These are phyloP conservation scores for Allium cepa DNA, from an alignment of 106 monocot genomes.

Conservation along the genomic window DNA sequence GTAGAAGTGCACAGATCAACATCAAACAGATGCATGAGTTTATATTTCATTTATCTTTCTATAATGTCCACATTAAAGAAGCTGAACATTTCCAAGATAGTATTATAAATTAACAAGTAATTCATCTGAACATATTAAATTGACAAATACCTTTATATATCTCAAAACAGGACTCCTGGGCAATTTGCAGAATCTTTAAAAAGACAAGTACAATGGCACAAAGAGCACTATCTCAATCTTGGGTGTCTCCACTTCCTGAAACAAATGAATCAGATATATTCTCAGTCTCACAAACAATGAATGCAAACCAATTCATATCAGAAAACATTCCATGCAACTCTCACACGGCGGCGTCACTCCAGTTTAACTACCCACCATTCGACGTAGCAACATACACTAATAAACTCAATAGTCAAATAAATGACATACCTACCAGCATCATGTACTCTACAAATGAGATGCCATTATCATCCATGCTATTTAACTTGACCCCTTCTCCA, in stretches of 20 bases:
- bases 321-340: conserved; percentile 26
- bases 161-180: conserved; percentile 81
- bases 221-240: conserved; percentile 78
- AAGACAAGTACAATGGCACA: conserved; percentile 78
- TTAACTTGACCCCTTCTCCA: conserved; percentile 16
- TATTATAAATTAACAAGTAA: background rate
- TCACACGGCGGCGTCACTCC: conserved; percentile 17
- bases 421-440: conserved; percentile 25
- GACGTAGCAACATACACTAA: conserved; percentile 8
- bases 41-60: background rate
- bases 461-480: conserved; percentile 35
- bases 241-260: conserved; percentile 40
- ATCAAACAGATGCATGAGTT: background rate
- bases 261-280: conserved; percentile 22
- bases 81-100: background rate
- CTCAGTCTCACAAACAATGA: conserved; percentile 19
- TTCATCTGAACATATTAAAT: background rate
- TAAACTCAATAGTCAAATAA: conserved; percentile 12
- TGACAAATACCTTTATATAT: conserved; percentile 1
- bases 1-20: background rate
- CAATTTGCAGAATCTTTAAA: conserved; percentile 96
- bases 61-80: background rate
- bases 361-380: conserved; percentile 24
- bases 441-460: conserved; percentile 34
- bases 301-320: conserved; percentile 9